phyloP scores from a whole-genome alignment of 352 stramenopile species.

The Aphanomyces cochlioides region DNA sequence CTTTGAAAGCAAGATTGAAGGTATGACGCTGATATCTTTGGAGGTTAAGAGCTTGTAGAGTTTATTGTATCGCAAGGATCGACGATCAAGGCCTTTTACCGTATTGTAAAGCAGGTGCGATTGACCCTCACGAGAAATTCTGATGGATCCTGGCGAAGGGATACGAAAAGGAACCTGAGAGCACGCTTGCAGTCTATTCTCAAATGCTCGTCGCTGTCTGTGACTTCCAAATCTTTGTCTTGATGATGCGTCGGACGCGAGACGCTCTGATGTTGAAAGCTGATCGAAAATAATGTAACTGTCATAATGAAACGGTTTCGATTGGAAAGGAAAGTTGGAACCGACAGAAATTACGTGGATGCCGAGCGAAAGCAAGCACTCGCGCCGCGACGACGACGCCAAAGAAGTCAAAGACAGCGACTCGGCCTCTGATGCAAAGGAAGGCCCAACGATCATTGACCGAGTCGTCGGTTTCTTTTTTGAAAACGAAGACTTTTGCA shows the following conservation, averaged over 20 bases:
- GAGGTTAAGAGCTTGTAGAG: constrained; percentile 31
- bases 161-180: constrained; percentile 56
- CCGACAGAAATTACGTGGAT: constrained; percentile 20
- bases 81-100: constrained; percentile 66
- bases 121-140: no score
- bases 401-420: constrained; percentile 33
- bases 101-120: constrained; percentile 36
- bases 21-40: constrained; percentile 29
- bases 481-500: constrained; percentile 70
- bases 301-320: constrained; percentile 5
- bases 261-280: constrained; percentile 32
- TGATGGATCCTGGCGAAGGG: constrained; percentile 25
- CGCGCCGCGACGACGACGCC: constrained; percentile 19
- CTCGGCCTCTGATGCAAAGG: constrained; percentile 24
- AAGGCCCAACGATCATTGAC: constrained; percentile 38
- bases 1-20: constrained; percentile 76
- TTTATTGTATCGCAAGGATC: constrained; percentile 58
- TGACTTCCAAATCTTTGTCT: constrained; percentile 75
- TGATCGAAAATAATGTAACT: constrained; percentile 1
- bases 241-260: constrained; percentile 81
- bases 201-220: constrained; percentile 72
- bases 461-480: constrained; percentile 78
- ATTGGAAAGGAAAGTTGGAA: background rate
- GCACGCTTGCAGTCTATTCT: constrained; percentile 59
- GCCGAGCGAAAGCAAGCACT: constrained; percentile 35